Evolutionary conservation across 2,329 filamentous ascomycete species (phyloP).

Genomic region (Neofusicoccum kwambonambiense): DNA sequence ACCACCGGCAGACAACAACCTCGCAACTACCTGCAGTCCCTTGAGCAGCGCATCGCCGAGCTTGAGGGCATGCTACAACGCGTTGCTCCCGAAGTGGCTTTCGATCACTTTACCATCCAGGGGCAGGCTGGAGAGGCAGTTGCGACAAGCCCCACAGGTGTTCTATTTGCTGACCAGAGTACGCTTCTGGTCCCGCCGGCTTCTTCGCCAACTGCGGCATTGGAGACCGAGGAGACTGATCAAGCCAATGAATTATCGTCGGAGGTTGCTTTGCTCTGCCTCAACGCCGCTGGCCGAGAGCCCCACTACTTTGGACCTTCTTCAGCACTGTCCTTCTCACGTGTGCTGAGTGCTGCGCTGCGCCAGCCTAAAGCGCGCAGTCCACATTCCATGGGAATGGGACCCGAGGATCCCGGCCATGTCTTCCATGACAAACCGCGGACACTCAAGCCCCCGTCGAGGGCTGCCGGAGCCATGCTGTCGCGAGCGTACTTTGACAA

Average conservation of each 20-base stretch:
- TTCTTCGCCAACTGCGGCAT: too few species aligned
- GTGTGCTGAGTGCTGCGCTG: constrained; percentile 28
- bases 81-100: constrained; percentile 27
- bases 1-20: constrained; percentile 35
- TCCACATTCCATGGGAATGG: not conserved
- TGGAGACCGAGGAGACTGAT: not conserved
- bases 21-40: constrained; percentile 33
- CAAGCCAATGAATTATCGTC: constrained; percentile 24
- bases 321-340: constrained; percentile 35
- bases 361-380: constrained; percentile 18
- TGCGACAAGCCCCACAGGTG: too few species aligned
- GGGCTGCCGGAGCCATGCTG: constrained; percentile 16
- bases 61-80: constrained; percentile 33
- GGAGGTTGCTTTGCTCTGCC: constrained; percentile 34
- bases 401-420: not conserved
- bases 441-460: not conserved
- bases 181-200: not conserved
- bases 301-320: constrained; percentile 41
- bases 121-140: not conserved
- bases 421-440: not conserved
- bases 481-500: constrained; percentile 39
- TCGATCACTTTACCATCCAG: constrained; percentile 22
- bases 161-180: not conserved
- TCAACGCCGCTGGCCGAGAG: constrained; percentile 34
- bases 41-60: constrained; percentile 30